Evolutionary conservation across 768 basidiomycete species (phyloP), one percentile per base, ranked within the genome.

Genomic region (Naganishia vishniacii): DNA sequence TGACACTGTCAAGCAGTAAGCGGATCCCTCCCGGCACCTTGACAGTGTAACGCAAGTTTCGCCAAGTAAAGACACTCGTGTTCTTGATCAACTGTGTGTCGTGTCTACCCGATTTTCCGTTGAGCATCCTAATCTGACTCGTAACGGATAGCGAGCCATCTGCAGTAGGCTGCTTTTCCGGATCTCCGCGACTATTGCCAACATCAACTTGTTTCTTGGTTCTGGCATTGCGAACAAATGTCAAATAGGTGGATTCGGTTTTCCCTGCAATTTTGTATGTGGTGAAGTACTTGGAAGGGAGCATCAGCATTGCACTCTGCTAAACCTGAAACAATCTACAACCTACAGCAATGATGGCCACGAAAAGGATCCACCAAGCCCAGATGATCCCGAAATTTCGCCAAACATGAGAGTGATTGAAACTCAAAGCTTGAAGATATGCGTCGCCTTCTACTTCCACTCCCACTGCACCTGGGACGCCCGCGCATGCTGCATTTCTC

Each of bases 1-100:
- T 85, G 15, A 90, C 81, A 56, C 87, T 81, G 64, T 88, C 82
- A 58, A 89, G 78, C 3, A 89, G 79, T 13, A 45, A 56, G 4
- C 65, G 47, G 9, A 29, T 26, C 11, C 41, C 65, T 6, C 61
- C 61, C n/a, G 62, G 31, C n/a, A 62, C 31, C 18, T 61, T 28
- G 49, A 66, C 73, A 20, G 67, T 73, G 64, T 73, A 72, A 20
- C 67, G 59, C 65, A 79, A 71, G 51, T 74, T 45, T 48, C 71
- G 66, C 78, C 78, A 76, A 44, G 79, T 77, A 65, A 78, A 77
- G 25, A 71, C 70, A 25, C 69, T 71, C 48, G 71, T 65, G 48
- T 67, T 48, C 29, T 41, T 13, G 9, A 62, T 40, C 42, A 48
- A 32, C 59, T 61, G 53, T 16, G 23, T 15, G 13, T 44, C n/a